phyloP scores from a whole-genome alignment of 148 eudicot genomes.

The Salicornia ramosissima region DNA sequence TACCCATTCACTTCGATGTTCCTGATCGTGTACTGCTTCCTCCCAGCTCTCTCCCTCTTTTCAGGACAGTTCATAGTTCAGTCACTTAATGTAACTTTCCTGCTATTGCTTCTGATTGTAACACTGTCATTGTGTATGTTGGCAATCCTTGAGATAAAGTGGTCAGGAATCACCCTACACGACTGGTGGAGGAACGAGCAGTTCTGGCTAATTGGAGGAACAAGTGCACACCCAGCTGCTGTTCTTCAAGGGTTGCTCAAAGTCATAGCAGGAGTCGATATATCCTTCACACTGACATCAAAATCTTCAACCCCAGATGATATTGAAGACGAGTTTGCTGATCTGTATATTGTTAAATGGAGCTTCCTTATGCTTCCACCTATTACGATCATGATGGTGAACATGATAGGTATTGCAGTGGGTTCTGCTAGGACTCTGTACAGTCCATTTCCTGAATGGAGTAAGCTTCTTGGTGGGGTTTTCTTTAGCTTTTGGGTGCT shows the following conservation, averaged over 20 bases:
- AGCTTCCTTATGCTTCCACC: constrained; percentile 86
- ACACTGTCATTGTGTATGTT: constrained; percentile 73
- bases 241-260: constrained; percentile 84
- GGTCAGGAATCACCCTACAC: constrained; percentile 93
- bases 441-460: constrained; percentile 95
- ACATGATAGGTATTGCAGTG: constrained; percentile 71
- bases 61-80: constrained; percentile 92
- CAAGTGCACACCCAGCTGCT: constrained; percentile 96
- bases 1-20: constrained; percentile 92
- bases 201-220: constrained; percentile 95
- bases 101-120: constrained; percentile 58
- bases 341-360: constrained; percentile 67
- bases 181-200: constrained; percentile 99
- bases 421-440: constrained; percentile 77
- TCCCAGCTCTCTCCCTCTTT: constrained; percentile 86
- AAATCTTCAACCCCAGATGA: constrained; percentile 74
- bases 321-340: constrained; percentile 87
- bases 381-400: constrained; percentile 77
- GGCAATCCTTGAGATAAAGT: constrained; percentile 73
- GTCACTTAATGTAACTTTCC: constrained; percentile 59
- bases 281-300: constrained; percentile 87
- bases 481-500: constrained; percentile 99
- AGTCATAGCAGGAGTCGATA: constrained; percentile 88
- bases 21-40: constrained; percentile 72
- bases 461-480: constrained; percentile 87